These are phyloP conservation scores for Pouteria campechiana DNA, from an alignment of 179 eudicot genomes.

Conservation along the genomic window DNA sequence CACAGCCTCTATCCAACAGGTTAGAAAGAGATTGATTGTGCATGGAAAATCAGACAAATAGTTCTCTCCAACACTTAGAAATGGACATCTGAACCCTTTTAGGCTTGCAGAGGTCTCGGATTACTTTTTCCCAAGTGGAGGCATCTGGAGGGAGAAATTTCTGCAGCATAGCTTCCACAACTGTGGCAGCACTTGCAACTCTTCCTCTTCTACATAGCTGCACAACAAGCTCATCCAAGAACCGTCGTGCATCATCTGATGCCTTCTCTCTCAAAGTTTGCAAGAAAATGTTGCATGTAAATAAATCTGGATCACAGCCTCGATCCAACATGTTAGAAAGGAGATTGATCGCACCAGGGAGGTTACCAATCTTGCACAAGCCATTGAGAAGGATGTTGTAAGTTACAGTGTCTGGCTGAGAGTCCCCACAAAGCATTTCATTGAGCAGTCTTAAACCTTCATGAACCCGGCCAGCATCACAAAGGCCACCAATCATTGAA, in stretches of 20 bases:
- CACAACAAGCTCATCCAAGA: constrained; percentile 66
- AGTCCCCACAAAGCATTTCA: constrained; percentile 53
- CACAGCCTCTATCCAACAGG: constrained; percentile 73
- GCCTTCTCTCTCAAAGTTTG: constrained; percentile 57
- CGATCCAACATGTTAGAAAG: constrained; percentile 60
- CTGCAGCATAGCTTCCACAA: constrained; percentile 66
- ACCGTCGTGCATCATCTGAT: constrained; percentile 69
- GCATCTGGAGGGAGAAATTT: constrained; percentile 51
- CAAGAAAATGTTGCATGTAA: constrained; percentile 71
- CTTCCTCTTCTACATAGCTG: constrained; percentile 47
- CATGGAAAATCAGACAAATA: constrained; percentile 32
- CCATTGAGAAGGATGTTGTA: constrained; percentile 66
- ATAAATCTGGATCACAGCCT: constrained; percentile 70
- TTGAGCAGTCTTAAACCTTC: constrained; percentile 61
- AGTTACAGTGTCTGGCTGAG: constrained; percentile 69
- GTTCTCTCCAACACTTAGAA: constrained; percentile 42
- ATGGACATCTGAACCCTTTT: constrained; percentile 38
- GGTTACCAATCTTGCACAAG: constrained; percentile 37
- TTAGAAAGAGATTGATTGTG: constrained; percentile 66
- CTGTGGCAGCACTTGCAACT: constrained; percentile 42
- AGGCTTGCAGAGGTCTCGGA: constrained; percentile 45
- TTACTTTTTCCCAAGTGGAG: constrained; percentile 61
- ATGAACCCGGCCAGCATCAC: constrained; percentile 57
- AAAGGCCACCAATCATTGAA: constrained; percentile 82
- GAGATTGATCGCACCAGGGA: constrained; percentile 67